A percentile compares a stretch with the other conserved stretches of the same genome.
These are phyloP conservation scores for Leptoxyphium fumago DNA, from an alignment of 2,329 filamentous ascomycete species.

Conservation along the genomic window DNA sequence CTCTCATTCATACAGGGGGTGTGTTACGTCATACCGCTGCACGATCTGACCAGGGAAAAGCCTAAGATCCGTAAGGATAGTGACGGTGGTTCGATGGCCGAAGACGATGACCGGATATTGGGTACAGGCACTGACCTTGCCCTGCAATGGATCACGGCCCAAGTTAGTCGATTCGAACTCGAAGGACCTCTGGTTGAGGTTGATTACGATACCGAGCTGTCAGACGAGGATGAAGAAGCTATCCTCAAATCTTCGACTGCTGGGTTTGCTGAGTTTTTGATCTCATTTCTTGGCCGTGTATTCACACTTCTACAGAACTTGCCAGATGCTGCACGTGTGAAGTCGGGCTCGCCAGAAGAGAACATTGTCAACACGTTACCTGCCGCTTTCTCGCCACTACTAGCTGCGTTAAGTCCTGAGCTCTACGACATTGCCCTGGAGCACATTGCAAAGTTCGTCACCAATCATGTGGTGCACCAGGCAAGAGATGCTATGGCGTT, in stretches of 20 bases:
- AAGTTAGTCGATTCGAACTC: conserved; percentile 85
- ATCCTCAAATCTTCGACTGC: conserved; percentile 90
- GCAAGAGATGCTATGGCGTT: conserved; percentile 96
- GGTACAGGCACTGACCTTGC: conserved; percentile 43
- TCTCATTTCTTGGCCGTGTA: conserved; percentile 80
- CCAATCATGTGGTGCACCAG: conserved; percentile 90
- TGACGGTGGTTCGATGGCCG: conserved; percentile 17
- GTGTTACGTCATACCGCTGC: conserved; percentile 89
- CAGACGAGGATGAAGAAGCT: conserved; percentile 70
- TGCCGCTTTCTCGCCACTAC: conserved; percentile 76
- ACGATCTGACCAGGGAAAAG: conserved; percentile 54
- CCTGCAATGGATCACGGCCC: conserved; percentile 82
- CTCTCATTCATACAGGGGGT: conserved; percentile 91
- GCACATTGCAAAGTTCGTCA: conserved; percentile 83
- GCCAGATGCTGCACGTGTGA: conserved; percentile 74
- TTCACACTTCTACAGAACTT: conserved; percentile 93
- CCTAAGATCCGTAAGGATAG: conserved; percentile 11
- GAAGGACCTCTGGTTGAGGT: conserved; percentile 75
- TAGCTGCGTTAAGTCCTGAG: conserved; percentile 81
- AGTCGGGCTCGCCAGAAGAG: conserved; percentile 86
- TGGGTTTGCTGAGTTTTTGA: conserved; percentile 81
- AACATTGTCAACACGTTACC: conserved; percentile 93
- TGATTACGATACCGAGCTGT: conserved; percentile 69
- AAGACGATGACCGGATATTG: conserved; percentile 3
- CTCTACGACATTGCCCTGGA: conserved; percentile 84